Evolutionary conservation across 345 rosid genomes (phyloP).

Genomic region (Salix caprea): DNA sequence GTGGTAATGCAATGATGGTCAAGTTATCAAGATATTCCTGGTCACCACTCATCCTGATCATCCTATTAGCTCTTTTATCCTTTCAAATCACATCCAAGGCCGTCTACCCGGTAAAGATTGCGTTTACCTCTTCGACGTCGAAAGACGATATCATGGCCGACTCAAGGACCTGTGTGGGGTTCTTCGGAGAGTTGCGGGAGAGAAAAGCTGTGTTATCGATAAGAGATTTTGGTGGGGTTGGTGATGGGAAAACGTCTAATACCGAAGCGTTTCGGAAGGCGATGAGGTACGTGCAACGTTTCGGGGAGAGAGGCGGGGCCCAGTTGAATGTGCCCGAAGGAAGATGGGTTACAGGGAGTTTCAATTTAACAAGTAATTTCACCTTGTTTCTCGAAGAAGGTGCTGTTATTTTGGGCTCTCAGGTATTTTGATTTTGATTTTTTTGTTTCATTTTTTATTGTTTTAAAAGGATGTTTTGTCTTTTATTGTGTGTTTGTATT

Average conservation of each 20-base stretch:
- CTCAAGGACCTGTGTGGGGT: constrained; percentile 34
- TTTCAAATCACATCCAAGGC: constrained; percentile 33
- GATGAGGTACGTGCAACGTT: constrained; percentile 44
- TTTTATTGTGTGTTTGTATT: neutral
- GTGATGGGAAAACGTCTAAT: constrained; percentile 73
- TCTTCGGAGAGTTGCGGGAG: constrained; percentile 24
- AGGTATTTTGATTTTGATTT: constrained; percentile 32
- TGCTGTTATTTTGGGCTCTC: constrained; percentile 83
- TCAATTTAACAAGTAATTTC: constrained; percentile 90
- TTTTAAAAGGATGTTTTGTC: neutral
- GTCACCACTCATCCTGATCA: neutral
- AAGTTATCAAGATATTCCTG: neutral
- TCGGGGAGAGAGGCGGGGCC: constrained; percentile 49
- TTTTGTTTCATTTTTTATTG: too few species aligned
- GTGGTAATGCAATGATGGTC: neutral
- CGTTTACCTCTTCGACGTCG: neutral
- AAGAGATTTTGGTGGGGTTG: constrained; percentile 80
- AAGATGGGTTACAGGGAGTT: constrained; percentile 85
- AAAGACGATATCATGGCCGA: constrained; percentile 1
- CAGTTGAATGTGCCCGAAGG: constrained; percentile 82
- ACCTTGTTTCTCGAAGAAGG: constrained; percentile 77
- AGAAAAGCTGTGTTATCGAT: constrained; percentile 68
- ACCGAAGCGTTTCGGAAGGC: constrained; percentile 75
- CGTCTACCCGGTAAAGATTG: constrained; percentile 24
- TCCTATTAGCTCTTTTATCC: neutral